Percentiles rank a stretch among this genome's conserved stretches.
Conservation (phyloP, 139 green algal species). For the Chlorella sp. region DNA sequence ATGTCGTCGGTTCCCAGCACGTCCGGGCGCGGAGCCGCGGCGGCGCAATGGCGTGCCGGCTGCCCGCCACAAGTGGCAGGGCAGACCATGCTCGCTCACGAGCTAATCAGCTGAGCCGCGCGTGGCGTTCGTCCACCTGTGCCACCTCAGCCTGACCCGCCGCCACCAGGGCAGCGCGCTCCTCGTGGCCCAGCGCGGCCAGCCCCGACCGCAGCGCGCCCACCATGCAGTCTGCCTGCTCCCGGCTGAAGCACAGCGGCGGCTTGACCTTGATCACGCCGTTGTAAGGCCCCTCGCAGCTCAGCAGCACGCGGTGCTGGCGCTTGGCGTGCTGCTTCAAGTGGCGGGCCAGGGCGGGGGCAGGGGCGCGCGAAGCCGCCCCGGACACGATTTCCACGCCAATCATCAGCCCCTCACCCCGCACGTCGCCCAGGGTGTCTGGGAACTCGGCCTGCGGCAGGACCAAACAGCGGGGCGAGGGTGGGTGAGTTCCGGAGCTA, state of each 20-base stretch:
- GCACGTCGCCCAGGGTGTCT: conserved; percentile 89
- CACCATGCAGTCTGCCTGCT: conserved; percentile 90
- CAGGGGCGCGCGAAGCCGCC: conserved; percentile 77
- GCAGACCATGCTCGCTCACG: too few species aligned
- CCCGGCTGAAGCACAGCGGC: conserved; percentile 92
- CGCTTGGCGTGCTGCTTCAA: conserved; percentile 85
- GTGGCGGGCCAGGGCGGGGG: conserved; percentile 69
- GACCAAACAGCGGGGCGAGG: background rate
- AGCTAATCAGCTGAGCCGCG: background rate
- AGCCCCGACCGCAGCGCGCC: conserved; percentile 77
- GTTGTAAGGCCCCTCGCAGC: conserved; percentile 87
- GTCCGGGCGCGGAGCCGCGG: too few species aligned
- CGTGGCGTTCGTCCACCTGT: background rate
- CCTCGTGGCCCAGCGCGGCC: conserved; percentile 29
- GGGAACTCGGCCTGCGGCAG: conserved; percentile 72
- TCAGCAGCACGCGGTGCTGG: conserved; percentile 90
- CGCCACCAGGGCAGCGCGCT: background rate
- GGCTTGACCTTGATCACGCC: conserved; percentile 99
- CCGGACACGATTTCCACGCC: conserved; percentile 95
- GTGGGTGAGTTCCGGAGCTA: background rate
- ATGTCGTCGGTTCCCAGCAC: background rate
- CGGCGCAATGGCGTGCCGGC: background rate
- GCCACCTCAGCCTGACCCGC: conserved; percentile 1
- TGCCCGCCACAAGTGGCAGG: too few species aligned
- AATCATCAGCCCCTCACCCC: conserved; percentile 94